Evolutionary conservation across 495 filamentous ascomycete species (phyloP), one percentile per base, ranked within the genome.

Genomic region (Annulohypoxylon maeteangense): DNA sequence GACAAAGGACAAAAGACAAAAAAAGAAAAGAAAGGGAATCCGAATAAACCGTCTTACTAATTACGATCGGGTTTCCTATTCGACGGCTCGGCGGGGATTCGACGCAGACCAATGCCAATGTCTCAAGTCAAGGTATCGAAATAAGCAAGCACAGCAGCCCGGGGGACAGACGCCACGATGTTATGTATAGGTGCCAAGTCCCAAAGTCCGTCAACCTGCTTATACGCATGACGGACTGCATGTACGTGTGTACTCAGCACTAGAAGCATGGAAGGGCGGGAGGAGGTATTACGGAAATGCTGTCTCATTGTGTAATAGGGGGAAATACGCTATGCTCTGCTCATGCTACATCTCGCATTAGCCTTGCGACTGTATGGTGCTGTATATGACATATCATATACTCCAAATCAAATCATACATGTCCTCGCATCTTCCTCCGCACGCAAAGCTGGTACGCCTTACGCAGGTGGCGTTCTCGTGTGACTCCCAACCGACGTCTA

Each of bases 321-420:
- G 53, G 29, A 31, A 50, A 50, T 67, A 54, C 23, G 34, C 50
- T 54, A 34, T 64, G 31, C 67, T 59, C 44, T 51, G 50, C 48
- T 20, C 23, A 55, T 62, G 40, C 25, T 48, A 47, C n/a, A n/a
- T n/a, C n/a, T 61, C 36, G 36, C 54, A 16, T 14, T 59, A 55
- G 62, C 44, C 68, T 63, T 55, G 53, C 47, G 65, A 60, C 36
- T 58, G 10, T 51, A 32, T 32, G 16, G 27, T 54, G 20, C 32
- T 31, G 34, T 61, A 73, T 65, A 48, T 69, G 65, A 73, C 55
- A 66, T 61, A 66, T 73, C 70, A 73, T 62, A 44, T 66, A 40
- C 16, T 48, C 23, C 14, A 36, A 54, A 67, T 61, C 59, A 55
- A 31, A 58, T 57, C 51, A 67, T 12, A 10, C 29, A 1, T 62